Base-by-base conservation (phyloP, 495 filamentous ascomycete genomes). In the Aspergillus panamensis region DNA sequence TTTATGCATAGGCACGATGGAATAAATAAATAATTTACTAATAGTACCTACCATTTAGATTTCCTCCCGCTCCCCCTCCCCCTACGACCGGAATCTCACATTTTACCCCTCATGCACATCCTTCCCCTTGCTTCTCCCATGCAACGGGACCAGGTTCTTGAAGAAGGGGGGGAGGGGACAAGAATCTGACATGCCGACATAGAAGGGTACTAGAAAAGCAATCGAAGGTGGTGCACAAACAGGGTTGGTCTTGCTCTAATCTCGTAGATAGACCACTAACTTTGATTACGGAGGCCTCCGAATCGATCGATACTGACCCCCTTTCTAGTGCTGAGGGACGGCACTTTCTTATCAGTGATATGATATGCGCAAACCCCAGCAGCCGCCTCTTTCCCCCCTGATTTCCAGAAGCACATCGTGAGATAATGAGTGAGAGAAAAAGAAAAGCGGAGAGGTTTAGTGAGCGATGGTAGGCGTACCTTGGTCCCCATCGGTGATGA, bases 181-280 rank as follows among this genome's bases (percentile, higher is more conserved):
- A 52, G 56, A 47, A 58, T 52, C 48, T 58, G 56, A 58, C 56
- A 52, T 52, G 56, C 48, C 19, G 48, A 37, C 12, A 52, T 31
- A 39, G 39, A 58, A 52, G 48, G 10, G 1, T 52, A 39, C 48
- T 51, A 58, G 56, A 58, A 58, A 21, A 13, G n/a, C 48, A 58
- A 52, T 47, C 30, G 40, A 58, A 58, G 55, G 42, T 7, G 30
- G 32, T 51, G 10, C 45, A 43, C 7, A 33, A 10, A 40, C 52
- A 48, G 43, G 31, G 42, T 32, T 25, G 9, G 25, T 25, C 8
- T 45, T 39, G 43, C 51, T 57, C 21, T 56, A 44, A 44, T 48
- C 45, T 40, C 5, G 25, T 25, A 25, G 25, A 25, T 25, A 25
- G 25, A 33, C 42, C 42, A 33, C 20, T 45, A 6, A 29, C 12